These are phyloP conservation scores for Rhizoctonia solani DNA, from an alignment of 1,284 basidiomycete genomes.

Conservation along the genomic window DNA sequence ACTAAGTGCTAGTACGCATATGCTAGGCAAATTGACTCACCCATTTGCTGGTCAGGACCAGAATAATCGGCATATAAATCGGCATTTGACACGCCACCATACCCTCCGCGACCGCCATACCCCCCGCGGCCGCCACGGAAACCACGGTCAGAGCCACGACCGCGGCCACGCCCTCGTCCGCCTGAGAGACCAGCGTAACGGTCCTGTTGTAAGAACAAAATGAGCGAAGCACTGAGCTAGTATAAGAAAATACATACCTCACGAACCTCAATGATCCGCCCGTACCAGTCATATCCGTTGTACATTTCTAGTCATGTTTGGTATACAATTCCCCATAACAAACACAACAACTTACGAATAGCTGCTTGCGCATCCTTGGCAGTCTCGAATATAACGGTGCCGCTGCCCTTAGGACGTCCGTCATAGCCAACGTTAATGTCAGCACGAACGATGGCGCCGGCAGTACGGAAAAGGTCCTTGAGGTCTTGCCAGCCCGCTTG, in stretches of 20 bases:
- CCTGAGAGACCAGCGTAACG: constrained; percentile 79
- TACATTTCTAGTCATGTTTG: constrained; percentile 70
- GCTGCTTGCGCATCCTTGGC: constrained; percentile 88
- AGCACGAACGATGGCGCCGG: constrained; percentile 91
- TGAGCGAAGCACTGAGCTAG: constrained; percentile 25
- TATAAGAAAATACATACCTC: constrained; percentile 59
- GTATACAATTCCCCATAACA: background rate
- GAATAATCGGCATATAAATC: constrained; percentile 82
- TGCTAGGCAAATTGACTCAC: constrained; percentile 38
- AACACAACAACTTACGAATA: constrained; percentile 66
- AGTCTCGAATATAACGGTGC: constrained; percentile 93
- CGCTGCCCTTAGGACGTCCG: constrained; percentile 91
- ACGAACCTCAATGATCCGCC: constrained; percentile 87
- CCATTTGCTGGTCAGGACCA: constrained; percentile 70
- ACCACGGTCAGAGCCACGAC: constrained; percentile 48
- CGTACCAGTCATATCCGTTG: constrained; percentile 93
- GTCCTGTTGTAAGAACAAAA: constrained; percentile 59
- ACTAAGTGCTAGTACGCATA: background rate
- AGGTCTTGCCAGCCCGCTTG: constrained; percentile 98
- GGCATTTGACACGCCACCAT: constrained; percentile 56
- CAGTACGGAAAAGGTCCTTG: constrained; percentile 94
- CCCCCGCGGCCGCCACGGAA: constrained; percentile 54
- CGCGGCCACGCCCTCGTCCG: constrained; percentile 47
- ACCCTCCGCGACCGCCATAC: constrained; percentile 43
- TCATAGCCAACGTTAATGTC: constrained; percentile 92